phyloP scores from a whole-genome alignment of 2,329 filamentous ascomycete species.

The Dothidotthia symphoricarpi region DNA sequence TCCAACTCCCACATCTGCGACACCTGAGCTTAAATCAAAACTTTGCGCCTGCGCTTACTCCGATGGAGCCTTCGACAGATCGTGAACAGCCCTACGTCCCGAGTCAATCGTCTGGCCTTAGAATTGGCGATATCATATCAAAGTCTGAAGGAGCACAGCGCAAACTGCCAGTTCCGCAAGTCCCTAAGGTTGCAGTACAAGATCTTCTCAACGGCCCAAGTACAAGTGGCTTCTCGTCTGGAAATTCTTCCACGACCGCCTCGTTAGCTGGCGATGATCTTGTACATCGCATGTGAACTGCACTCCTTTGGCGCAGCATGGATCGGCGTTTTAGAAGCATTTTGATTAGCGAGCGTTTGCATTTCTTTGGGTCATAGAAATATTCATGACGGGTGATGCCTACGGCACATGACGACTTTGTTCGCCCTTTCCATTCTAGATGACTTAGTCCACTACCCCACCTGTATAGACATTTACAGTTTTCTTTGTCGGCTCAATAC shows the following conservation, averaged over 20 bases:
- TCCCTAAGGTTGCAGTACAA: conserved; percentile 85
- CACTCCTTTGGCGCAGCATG: conserved; percentile 21
- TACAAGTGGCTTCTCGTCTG: conserved; percentile 65
- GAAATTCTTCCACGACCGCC: conserved; percentile 72
- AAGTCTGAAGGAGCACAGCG: conserved; percentile 81
- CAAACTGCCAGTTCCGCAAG: conserved; percentile 86
- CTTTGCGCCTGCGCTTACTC: conserved; percentile 62
- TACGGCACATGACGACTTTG: conserved; percentile 32
- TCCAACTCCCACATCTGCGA: conserved; percentile 85
- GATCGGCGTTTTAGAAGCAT: conserved; percentile 38
- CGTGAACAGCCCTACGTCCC: conserved; percentile 59
- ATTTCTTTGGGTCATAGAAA: conserved; percentile 28
- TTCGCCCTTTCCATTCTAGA: conserved; percentile 14
- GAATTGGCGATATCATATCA: conserved; percentile 90
- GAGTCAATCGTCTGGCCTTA: conserved; percentile 64
- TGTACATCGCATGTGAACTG: conserved; percentile 34
- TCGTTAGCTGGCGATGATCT: conserved; percentile 66
- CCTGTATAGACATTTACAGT: conserved; percentile 27
- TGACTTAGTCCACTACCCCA: conserved; percentile 6
- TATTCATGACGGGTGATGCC: conserved; percentile 25
- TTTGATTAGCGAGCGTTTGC: conserved; percentile 37
- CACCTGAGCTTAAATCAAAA: conserved; percentile 63
- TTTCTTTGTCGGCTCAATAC: conserved; percentile 37
- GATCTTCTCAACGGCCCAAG: conserved; percentile 67
- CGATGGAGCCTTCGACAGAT: conserved; percentile 67